phyloP scores from a whole-genome alignment of 1,139 yeast genomes.

The Kazachstania sp. region DNA sequence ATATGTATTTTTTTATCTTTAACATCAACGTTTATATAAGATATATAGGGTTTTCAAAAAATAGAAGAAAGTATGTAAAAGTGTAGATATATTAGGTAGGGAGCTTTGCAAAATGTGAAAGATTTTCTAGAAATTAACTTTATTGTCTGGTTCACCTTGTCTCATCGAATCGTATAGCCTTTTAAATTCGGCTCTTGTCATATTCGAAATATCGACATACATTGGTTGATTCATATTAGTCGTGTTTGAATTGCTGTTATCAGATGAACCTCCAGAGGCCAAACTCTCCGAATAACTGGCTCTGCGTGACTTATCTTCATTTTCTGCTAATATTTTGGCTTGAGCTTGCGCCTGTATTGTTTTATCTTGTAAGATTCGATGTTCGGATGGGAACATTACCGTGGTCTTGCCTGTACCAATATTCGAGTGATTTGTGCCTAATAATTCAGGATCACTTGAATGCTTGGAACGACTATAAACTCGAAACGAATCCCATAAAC shows the following conservation, averaged over 20 bases:
- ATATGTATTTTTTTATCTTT: no score
- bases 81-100: no score
- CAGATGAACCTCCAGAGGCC: background rate
- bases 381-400: slow-evolving; percentile 20
- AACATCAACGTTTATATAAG: no score
- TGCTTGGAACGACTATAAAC: slow-evolving; percentile 29
- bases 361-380: slow-evolving; percentile 13
- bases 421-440: slow-evolving; percentile 22
- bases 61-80: no score
- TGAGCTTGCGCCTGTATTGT: slow-evolving; percentile 1
- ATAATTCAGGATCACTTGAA: slow-evolving; percentile 17
- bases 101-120: background rate
- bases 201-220: slow-evolving; percentile 23
- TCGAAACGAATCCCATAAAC: slow-evolving; percentile 27
- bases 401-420: slow-evolving; percentile 19
- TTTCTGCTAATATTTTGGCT: background rate
- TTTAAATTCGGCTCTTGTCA: slow-evolving; percentile 26
- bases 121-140: slow-evolving; percentile 25
- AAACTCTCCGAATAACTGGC: background rate
- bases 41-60: no score
- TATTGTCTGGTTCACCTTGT: slow-evolving; percentile 30
- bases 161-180: slow-evolving; percentile 19
- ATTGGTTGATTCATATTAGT: slow-evolving; percentile 8
- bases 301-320: slow-evolving; percentile 3
- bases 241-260: background rate